A percentile compares a stretch with the other conserved stretches of the same genome.
Conservation (phyloP, 345 rosid species). For the Populus ilicifolia region DNA sequence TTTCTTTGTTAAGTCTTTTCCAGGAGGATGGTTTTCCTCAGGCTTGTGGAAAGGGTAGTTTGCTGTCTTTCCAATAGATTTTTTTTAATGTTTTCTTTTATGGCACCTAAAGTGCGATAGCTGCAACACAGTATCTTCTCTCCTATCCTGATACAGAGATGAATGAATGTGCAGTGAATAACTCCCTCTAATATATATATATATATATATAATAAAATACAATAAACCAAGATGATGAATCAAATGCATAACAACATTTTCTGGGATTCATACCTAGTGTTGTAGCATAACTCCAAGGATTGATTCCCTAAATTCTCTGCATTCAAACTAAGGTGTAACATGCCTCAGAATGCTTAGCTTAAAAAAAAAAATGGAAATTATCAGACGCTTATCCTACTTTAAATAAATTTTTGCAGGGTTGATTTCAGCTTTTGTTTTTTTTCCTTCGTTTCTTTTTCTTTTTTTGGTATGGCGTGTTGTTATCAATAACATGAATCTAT, state of each 20-base stretch:
- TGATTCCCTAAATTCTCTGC: conserved; percentile 98
- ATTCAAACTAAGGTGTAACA: conserved; percentile 61
- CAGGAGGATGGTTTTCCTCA: conserved; percentile 87
- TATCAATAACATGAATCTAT: neutral
- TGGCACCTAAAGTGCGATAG: conserved; percentile 84
- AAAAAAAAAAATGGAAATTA: conserved; percentile 5
- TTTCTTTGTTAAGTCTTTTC: conserved; percentile 80
- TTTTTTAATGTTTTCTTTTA: conserved; percentile 75
- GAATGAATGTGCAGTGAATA: conserved; percentile 8
- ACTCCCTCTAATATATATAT: neutral
- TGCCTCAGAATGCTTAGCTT: conserved; percentile 31
- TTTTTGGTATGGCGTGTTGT: neutral
- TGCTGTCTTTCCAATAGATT: conserved; percentile 59
- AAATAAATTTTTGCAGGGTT: neutral
- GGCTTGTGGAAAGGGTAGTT: conserved; percentile 85
- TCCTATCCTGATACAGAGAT: conserved; percentile 73
- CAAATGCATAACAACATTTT: conserved; percentile 9
- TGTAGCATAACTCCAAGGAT: conserved; percentile 91
- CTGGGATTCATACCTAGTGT: conserved; percentile 70
- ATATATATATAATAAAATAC: neutral
- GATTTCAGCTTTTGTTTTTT: neutral
- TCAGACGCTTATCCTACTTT: neutral
- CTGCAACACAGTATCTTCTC: conserved; percentile 86
- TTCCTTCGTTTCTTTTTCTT: neutral
- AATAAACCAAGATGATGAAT: neutral